These are phyloP conservation scores for Mycena galericulata DNA, from an alignment of 768 basidiomycete species.

Conservation along the genomic window DNA sequence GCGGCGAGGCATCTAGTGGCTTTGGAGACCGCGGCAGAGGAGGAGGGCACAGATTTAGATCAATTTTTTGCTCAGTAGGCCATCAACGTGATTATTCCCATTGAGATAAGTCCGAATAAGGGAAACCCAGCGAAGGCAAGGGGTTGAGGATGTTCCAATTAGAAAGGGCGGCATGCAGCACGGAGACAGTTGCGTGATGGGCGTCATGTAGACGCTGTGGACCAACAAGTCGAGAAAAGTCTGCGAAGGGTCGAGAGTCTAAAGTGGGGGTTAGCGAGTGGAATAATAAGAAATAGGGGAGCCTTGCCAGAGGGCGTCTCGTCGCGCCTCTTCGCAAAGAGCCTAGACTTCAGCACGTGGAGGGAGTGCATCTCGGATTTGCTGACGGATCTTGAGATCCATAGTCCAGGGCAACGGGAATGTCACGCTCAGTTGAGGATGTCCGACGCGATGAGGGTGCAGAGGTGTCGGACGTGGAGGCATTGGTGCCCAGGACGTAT, in stretches of 20 bases:
- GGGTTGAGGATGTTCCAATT: too few relatives aligned
- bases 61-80: too few relatives aligned
- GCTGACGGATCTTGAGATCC: constrained; percentile 71
- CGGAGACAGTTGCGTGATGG: constrained; percentile 71
- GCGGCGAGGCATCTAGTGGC: too few relatives aligned
- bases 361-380: constrained; percentile 74
- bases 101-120: too few relatives aligned
- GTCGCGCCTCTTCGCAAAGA: constrained; percentile 72
- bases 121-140: too few relatives aligned
- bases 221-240: constrained; percentile 77
- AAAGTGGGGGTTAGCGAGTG: constrained; percentile 30
- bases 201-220: constrained; percentile 74
- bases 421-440: constrained; percentile 70
- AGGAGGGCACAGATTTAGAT: too few relatives aligned
- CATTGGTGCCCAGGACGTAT: constrained; percentile 51
- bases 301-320: constrained; percentile 79
- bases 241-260: constrained; percentile 77
- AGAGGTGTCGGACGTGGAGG: constrained; percentile 15
- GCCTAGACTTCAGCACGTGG: constrained; percentile 66
- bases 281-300: constrained; percentile 17
- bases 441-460: constrained; percentile 56
- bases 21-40: too few relatives aligned
- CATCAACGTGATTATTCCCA: too few relatives aligned
- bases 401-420: constrained; percentile 80
- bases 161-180: constrained; percentile 74